Percentiles rank a stretch among this genome's conserved stretches.
Conservation (phyloP, 345 rosid genomes). For the Populus deltoides region DNA sequence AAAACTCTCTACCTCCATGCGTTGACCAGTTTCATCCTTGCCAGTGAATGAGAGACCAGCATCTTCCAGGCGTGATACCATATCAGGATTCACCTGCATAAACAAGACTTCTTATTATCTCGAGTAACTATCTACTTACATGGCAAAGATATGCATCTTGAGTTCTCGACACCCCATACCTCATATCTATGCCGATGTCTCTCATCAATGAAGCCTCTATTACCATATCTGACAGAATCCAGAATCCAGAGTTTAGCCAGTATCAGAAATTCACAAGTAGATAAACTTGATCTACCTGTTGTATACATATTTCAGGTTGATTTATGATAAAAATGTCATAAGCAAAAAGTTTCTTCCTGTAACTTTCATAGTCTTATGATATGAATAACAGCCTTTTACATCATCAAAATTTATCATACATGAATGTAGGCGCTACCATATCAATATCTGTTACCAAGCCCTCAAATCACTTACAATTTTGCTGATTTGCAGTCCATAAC, state of each 20-base stretch:
- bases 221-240: conserved; percentile 53
- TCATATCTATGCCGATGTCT: conserved; percentile 95
- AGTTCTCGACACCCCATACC: conserved; percentile 38
- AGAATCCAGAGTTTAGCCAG: not conserved
- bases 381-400: not conserved
- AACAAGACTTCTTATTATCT: conserved; percentile 1
- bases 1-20: conserved; percentile 67
- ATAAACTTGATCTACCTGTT: not conserved
- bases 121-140: not conserved
- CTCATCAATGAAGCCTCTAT: conserved; percentile 57
- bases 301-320: not conserved
- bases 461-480: conserved; percentile 52
- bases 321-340: not conserved
- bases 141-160: not conserved
- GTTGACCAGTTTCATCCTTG: conserved; percentile 81
- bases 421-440: not conserved
- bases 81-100: conserved; percentile 87
- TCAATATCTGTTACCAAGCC: not conserved
- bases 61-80: conserved; percentile 60
- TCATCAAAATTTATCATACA: not conserved
- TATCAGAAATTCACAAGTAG: not conserved
- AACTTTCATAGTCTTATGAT: not conserved
- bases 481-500: conserved; percentile 72
- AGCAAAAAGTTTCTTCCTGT: not conserved
- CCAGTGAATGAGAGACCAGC: conserved; percentile 89